These are phyloP conservation scores for Sarcodon sp. DNA, from an alignment of 768 basidiomycete species.

Conservation along the genomic window DNA sequence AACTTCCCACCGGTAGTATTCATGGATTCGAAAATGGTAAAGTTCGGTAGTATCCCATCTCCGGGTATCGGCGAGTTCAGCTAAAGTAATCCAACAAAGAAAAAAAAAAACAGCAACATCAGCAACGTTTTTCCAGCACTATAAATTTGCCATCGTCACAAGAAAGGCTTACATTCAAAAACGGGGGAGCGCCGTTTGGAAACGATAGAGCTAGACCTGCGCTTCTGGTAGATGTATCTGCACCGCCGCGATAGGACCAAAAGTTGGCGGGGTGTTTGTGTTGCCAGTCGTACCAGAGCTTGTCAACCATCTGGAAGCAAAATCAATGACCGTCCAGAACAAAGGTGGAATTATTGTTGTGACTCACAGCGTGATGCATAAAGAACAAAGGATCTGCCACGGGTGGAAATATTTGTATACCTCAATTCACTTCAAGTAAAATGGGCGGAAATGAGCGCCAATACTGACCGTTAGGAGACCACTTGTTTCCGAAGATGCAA, in stretches of 20 bases:
- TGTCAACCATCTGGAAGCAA: constrained; percentile 20
- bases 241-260: constrained; percentile 17
- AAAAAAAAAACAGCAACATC: neutral
- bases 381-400: constrained; percentile 20
- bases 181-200: constrained; percentile 14
- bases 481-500: neutral
- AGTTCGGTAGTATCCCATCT: constrained; percentile 14
- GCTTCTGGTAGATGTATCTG: too few relatives aligned
- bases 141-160: neutral
- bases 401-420: neutral
- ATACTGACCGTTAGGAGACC: neutral
- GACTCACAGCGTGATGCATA: constrained; percentile 20
- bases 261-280: constrained; percentile 10
- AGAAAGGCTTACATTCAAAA: constrained; percentile 7
- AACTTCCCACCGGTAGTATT: constrained; percentile 17
- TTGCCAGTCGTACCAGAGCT: constrained; percentile 25
- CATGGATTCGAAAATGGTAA: constrained; percentile 16
- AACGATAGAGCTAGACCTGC: constrained; percentile 4
- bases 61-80: constrained; percentile 15
- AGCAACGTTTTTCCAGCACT: constrained; percentile 2
- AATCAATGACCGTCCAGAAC: neutral
- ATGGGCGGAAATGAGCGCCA: neutral
- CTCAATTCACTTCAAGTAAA: neutral
- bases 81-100: neutral
- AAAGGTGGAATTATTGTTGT: neutral